Conservation (phyloP, 116 monocot species). For the Iris pallida region DNA sequence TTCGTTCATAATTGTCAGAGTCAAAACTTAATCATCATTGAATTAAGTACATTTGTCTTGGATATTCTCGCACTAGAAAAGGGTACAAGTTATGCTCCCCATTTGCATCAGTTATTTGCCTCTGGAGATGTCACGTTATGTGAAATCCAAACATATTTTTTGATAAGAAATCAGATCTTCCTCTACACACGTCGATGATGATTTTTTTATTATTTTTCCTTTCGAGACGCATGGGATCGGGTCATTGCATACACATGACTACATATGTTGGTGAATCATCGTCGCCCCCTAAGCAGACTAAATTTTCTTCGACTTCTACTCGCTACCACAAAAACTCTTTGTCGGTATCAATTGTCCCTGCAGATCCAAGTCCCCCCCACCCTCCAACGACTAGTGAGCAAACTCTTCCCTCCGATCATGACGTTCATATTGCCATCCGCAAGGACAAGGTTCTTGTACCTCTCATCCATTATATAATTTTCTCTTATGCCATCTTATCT, state of each 20-base stretch:
- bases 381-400: no score
- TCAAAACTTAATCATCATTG: no score
- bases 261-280: not conserved
- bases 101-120: not conserved
- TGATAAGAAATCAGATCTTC: not conserved
- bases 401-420: not conserved
- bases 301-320: not conserved
- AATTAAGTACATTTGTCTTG: no score
- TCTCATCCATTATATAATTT: not conserved
- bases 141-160: not conserved
- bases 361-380: no score
- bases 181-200: not conserved
- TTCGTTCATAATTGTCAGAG: no score
- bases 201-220: not conserved
- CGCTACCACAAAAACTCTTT: not conserved
- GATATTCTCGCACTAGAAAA: no score
- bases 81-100: no score
- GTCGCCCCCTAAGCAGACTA: not conserved
- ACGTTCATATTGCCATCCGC: not conserved
- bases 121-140: not conserved
- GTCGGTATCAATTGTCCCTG: not conserved
- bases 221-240: not conserved
- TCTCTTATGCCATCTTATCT: not conserved
- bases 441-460: not conserved
- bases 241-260: not conserved